Evolutionary conservation across 1,139 yeast genomes (phyloP), one percentile per base, ranked within the genome.

Genomic region (Taiozyma onychis): DNA sequence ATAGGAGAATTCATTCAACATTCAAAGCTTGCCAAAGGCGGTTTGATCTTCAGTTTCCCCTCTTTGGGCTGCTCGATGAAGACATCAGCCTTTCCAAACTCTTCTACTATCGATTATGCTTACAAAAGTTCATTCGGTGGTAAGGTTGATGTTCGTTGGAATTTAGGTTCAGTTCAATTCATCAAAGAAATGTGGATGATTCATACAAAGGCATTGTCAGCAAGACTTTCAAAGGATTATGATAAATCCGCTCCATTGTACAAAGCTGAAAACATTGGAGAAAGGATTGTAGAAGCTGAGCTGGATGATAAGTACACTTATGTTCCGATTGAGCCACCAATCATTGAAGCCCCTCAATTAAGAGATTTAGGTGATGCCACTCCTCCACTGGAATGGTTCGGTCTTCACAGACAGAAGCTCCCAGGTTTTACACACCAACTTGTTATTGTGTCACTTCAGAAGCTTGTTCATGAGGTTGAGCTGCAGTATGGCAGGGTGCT

Each of bases 381-480:
- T 0, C 99, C 99, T 1, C 98, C 99, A 3, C 71, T 93, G 54
- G 98, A 93, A 66, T 93, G 99, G 99, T 87, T 93, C 70, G 99
- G 99, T 1, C 75, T 93, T 34, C 95, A 93, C 65, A 75, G 98
- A 58, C 80, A 84, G 59, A 81, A 83, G 57, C 81, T 93, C 57
- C 99, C 99, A 0, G 83, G 86, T 46, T 76, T 88, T 50, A 86
- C 96, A 0, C 97, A 93, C 63, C 93, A 88, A 64, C 70, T 80
- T 53, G 82, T 85, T 0, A 86, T 90, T 51, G 80, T 86, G 22
- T 79, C 84, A 11, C 70, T 93, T 48, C 97, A 89, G 61, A 79
- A 81, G 54, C 63, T 88, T 52, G 87, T 87, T 32, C 82, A 78
- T 50, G 85, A 87, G 58, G 76, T 78, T 26, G 84, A 72, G 55